These are phyloP conservation scores for Leccinum subgranulosum DNA, from an alignment of 768 basidiomycete genomes.

Conservation along the genomic window DNA sequence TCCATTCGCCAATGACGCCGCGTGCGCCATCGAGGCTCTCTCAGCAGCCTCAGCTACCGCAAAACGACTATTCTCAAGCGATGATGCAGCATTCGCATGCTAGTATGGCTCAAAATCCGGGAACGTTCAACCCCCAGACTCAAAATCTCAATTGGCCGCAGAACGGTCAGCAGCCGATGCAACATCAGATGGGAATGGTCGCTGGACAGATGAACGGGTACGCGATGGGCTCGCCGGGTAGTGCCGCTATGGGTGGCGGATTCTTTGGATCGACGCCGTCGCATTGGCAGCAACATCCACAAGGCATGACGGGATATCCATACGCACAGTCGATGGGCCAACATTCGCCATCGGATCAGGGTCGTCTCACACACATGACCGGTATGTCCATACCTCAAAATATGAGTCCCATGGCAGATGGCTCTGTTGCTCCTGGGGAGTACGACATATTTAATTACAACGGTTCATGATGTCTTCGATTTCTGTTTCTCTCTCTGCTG, in stretches of 20 bases:
- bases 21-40: conserved; percentile 34
- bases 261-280: conserved; percentile 27
- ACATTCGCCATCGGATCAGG: conserved; percentile 27
- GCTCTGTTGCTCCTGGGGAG: conserved; percentile 39
- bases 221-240: conserved; percentile 37
- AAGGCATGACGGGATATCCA: conserved; percentile 28
- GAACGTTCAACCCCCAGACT: conserved; percentile 32
- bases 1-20: conserved; percentile 43
- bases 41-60: conserved; percentile 47
- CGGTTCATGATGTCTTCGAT: conserved; percentile 33
- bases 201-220: conserved; percentile 35
- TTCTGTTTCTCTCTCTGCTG: conserved; percentile 7
- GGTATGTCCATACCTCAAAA: conserved; percentile 49
- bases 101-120: conserved; percentile 27
- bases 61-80: conserved; percentile 38
- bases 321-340: conserved; percentile 28
- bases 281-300: conserved; percentile 28
- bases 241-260: conserved; percentile 21
- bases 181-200: conserved; percentile 36
- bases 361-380: conserved; percentile 46
- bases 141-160: conserved; percentile 46
- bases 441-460: conserved; percentile 62
- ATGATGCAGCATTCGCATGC: conserved; percentile 37
- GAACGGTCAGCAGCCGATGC: conserved; percentile 54
- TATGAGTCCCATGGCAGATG: conserved; percentile 41